Evolutionary conservation across 257 asterid genomes (phyloP).

Genomic region (Solanum pinnatisectum): DNA sequence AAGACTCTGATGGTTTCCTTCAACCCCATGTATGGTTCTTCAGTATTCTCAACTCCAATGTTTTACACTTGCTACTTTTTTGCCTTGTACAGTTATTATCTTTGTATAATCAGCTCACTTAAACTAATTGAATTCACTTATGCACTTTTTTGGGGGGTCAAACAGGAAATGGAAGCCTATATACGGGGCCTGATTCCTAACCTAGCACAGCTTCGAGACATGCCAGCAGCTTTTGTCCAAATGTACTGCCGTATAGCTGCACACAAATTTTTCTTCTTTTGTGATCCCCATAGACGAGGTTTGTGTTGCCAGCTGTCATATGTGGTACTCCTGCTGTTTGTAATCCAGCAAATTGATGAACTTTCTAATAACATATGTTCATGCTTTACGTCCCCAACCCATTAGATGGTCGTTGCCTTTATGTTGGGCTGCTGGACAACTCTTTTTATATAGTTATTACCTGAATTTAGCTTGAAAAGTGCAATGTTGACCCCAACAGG

Average conservation of each 20-base stretch:
- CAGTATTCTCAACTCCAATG: slow-evolving; percentile 9
- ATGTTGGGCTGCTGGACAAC: background rate
- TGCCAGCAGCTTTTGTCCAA: slow-evolving; percentile 90
- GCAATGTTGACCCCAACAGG: slow-evolving; percentile 39
- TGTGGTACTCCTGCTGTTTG: background rate
- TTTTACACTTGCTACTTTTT: background rate
- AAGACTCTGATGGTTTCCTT: slow-evolving; percentile 98
- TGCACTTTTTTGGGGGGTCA: background rate
- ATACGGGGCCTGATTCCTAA: slow-evolving; percentile 96
- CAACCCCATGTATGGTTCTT: slow-evolving; percentile 74
- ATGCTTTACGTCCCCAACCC: background rate
- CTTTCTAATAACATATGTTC: background rate
- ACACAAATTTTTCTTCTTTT: slow-evolving; percentile 96
- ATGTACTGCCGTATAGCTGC: slow-evolving; percentile 99
- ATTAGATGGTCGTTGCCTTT: background rate
- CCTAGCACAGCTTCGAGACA: slow-evolving; percentile 86
- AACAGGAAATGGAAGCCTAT: slow-evolving; percentile 93
- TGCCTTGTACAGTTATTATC: background rate
- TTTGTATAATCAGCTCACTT: background rate
- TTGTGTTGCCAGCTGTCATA: background rate
- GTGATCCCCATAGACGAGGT: slow-evolving; percentile 99
- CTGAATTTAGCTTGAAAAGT: slow-evolving; percentile 2
- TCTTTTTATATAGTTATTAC: background rate
- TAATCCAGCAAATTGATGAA: background rate
- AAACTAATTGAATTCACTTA: background rate